Percentiles rank a stretch among this genome's conserved stretches.
phyloP scores from a whole-genome alignment of 768 basidiomycete species.

The Naganishia kalamii region DNA sequence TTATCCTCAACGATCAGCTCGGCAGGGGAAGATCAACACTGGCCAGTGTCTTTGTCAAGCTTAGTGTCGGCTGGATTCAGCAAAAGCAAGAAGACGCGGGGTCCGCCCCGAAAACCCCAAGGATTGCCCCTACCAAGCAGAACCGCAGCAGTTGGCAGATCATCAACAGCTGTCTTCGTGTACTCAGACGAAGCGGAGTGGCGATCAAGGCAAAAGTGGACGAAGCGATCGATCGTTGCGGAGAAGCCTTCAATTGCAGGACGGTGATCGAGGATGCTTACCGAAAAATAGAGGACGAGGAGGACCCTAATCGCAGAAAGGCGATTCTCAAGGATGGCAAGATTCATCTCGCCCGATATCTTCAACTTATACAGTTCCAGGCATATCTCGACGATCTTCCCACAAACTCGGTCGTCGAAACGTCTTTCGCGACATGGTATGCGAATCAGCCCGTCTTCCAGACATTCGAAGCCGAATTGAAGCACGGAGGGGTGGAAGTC shows the following conservation, averaged over 20 bases:
- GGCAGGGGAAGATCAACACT: constrained; percentile 82
- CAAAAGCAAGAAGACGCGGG: constrained; percentile 18
- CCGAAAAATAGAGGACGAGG: constrained; percentile 66
- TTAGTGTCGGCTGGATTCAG: constrained; percentile 74
- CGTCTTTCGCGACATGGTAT: constrained; percentile 64
- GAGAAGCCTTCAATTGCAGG: constrained; percentile 72
- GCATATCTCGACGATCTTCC: constrained; percentile 75
- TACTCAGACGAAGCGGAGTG: constrained; percentile 65
- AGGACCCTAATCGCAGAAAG: constrained; percentile 64
- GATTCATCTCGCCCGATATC: constrained; percentile 75
- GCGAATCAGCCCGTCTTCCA: constrained; percentile 83
- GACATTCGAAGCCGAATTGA: constrained; percentile 87
- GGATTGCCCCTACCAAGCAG: constrained; percentile 7
- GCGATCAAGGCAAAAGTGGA: constrained; percentile 62
- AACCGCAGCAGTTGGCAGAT: constrained; percentile 46
- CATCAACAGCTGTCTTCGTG: constrained; percentile 82
- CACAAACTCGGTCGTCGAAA: constrained; percentile 60
- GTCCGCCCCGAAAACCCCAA: constrained; percentile 19
- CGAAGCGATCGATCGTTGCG: constrained; percentile 71
- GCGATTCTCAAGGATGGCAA: constrained; percentile 67
- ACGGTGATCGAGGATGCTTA: constrained; percentile 82
- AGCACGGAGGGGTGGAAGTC: constrained; percentile 67
- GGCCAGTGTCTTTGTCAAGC: constrained; percentile 76
- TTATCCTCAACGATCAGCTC: constrained; percentile 92
- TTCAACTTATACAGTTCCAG: constrained; percentile 79